Evolutionary conservation across 163 green algal genomes (phyloP), one percentile per base, ranked within the genome.

Genomic region (Botryococcus braunii): DNA sequence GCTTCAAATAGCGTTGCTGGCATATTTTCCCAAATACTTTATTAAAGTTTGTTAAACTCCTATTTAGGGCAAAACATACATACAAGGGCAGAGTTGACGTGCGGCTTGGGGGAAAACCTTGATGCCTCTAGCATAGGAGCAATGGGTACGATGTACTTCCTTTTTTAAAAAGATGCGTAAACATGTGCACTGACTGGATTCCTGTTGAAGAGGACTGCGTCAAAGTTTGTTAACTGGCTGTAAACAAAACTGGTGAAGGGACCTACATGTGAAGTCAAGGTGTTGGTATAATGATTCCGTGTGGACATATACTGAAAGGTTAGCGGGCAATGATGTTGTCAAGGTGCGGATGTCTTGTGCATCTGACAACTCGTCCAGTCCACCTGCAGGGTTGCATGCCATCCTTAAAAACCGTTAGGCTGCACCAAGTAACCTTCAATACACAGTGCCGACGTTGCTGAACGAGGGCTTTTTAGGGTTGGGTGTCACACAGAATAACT

Each of bases 261-360:
- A n/a, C n/a, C 75, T 82, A 79, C 81, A 85, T 1, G 80, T 80
- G 63, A 84, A 88, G 70, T 88, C 82, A 37, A 88, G 66, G 72
- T 90, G 84, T 56, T 77, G 73, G 62, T 86, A 87, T 11, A 58
- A 52, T 0, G 62, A 60, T 40, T 81, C 63, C 60, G 78, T 37
- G 27, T 85, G 70, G 5, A 61, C 57, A n/a, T 72, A 47, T n/a
- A 74, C 47, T 27, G 81, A 25, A 1, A 64, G 31, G n/a, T 50
- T 32, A 2, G 35, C 21, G 1, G 76, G 65, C 35, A 90, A 69
- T 4, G 49, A 46, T 39, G 75, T 46, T 9, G 70, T 48, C 32
- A 89, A 66, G 1, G 79, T 62, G 60, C 71, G 59, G 27, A 81
- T 66, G 36, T 89, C 83, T 23, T 39, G 27, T 4, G 71, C 65